Evolutionary conservation across 257 asterid species (phyloP), one percentile per base, ranked within the genome.

Genomic region (Penstemon eatonii): DNA sequence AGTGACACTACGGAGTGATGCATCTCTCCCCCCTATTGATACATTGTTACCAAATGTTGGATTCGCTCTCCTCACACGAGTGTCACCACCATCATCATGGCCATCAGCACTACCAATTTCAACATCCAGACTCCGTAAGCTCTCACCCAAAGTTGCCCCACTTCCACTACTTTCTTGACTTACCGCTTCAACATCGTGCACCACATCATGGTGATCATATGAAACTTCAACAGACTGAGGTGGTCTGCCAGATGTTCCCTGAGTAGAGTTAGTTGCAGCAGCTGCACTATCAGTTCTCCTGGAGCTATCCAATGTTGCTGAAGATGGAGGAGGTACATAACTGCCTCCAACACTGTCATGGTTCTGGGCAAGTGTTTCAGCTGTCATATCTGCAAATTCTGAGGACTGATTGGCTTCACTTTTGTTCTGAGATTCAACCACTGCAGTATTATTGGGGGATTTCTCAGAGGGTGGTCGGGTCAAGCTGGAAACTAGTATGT

Each of bases 21-120:
- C 85, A 75, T 92, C 96, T 78, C 96, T 84, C 53, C 84, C 92
- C 43, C 85, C 74, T 73, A 73, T 45, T 63, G 84, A 72, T 15
- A 86, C 62, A 60, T 79, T 81, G 75, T 78, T 87, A 65, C 84
- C 82, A 74, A 87, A 78, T 49, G 85, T 69, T 8, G 81, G 81
- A 63, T 73, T 80, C 19, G 80, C 74, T 75, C 96, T 90, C 87
- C 98, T 83, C 72, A 78, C 77, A 45, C 97, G 81, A 71, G 68
- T 78, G 72, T 86, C 96, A 33, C 88, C 95, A 75, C 87, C 91
- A 62, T 92, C 98, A 82, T 92, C 98, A 71, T 92, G 96, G 37
- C 98, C 98, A 75, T 92, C 98, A 37, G 98, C 96, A 80, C 98
- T 92, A 72, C 98, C 98, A 81, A 92, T 92, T 85, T 92, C 98